These are phyloP conservation scores for Iodosphaeria phyllophila DNA, from an alignment of 2,329 filamentous ascomycete genomes.

Conservation along the genomic window DNA sequence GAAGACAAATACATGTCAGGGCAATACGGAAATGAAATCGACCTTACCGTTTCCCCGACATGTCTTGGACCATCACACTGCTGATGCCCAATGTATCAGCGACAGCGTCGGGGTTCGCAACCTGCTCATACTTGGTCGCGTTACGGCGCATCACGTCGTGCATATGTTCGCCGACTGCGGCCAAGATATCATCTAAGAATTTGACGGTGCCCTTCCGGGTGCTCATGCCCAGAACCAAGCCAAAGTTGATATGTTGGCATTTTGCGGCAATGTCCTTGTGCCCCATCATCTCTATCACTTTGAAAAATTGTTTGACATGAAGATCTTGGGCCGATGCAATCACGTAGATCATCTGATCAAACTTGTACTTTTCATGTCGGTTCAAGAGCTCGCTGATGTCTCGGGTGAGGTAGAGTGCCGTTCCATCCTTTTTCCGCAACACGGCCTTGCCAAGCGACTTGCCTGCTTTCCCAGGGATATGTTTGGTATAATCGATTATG, in stretches of 20 bases:
- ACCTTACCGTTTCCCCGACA: conserved; percentile 73
- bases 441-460: conserved; percentile 55
- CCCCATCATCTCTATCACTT: conserved; percentile 56
- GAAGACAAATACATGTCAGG: too few relatives aligned
- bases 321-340: conserved; percentile 55
- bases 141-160: conserved; percentile 94
- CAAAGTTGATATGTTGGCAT: conserved; percentile 61
- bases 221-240: conserved; percentile 51
- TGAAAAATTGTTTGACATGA: conserved; percentile 58
- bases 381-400: conserved; percentile 59
- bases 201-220: conserved; percentile 51
- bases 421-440: conserved; percentile 56
- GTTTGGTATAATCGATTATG: conserved; percentile 53
- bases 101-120: conserved; percentile 62
- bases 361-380: conserved; percentile 38
- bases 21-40: conserved; percentile 7
- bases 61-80: conserved; percentile 95
- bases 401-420: conserved; percentile 58
- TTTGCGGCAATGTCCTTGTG: conserved; percentile 47
- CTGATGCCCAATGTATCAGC: conserved; percentile 86
- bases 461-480: conserved; percentile 44
- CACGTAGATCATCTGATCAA: conserved; percentile 69
- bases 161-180: conserved; percentile 82
- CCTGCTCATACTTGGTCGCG: conserved; percentile 73
- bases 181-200: conserved; percentile 44